phyloP scores from a whole-genome alignment of 129 eudicot genomes.

The Tanacetum coccineum region DNA sequence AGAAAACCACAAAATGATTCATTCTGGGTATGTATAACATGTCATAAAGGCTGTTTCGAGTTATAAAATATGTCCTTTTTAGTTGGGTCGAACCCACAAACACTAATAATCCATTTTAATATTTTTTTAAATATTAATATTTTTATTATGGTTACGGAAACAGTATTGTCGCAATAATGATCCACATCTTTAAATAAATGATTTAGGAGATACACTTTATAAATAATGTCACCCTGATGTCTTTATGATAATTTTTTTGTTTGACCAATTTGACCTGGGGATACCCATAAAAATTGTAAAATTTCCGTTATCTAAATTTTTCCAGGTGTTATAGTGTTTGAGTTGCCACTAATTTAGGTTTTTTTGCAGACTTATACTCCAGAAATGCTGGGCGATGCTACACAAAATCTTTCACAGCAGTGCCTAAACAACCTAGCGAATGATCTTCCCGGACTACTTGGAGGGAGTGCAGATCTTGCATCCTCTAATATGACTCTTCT shows the following conservation, averaged over 20 bases:
- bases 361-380: constrained; percentile 44
- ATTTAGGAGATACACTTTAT: no score
- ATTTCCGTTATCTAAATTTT: no score
- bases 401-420: constrained; percentile 51
- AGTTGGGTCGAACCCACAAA: background rate
- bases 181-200: no score
- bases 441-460: constrained; percentile 58
- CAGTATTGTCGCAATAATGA: no score
- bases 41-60: background rate
- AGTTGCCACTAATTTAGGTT: background rate
- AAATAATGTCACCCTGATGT: no score
- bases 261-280: no score
- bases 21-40: no score
- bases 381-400: constrained; percentile 46
- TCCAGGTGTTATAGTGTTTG: background rate
- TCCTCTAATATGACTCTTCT: constrained; percentile 65
- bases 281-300: no score
- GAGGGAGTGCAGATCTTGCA: constrained; percentile 71
- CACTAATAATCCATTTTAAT: no score
- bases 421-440: constrained; percentile 44
- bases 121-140: no score
- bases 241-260: no score
- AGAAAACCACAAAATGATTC: background rate
- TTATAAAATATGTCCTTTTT: background rate
- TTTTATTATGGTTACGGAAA: no score